Evolutionary conservation across 2,329 filamentous ascomycete species (phyloP).

Genomic region (Bipolaris victoriae): DNA sequence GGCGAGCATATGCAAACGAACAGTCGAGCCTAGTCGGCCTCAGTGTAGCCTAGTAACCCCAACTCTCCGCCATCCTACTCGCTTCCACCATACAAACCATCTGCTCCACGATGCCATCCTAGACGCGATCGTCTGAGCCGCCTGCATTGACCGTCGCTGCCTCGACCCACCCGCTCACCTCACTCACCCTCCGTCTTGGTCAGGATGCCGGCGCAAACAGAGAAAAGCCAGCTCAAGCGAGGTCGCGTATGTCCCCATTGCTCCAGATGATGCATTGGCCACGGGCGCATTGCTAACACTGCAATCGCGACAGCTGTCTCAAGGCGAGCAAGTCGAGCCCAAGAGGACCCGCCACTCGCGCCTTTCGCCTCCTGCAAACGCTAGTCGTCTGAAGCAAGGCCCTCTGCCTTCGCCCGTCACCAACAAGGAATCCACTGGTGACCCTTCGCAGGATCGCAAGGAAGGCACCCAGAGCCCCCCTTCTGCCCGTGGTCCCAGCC

Average conservation of each 20-base stretch:
- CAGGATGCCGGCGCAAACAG: conserved; percentile 63
- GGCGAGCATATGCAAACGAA: conserved; percentile 26
- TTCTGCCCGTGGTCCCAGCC: conserved; percentile 39
- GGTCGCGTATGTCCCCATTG: conserved; percentile 65
- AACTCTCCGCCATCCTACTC: conserved; percentile 18
- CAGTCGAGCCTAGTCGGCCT: conserved; percentile 17
- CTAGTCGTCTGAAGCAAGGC: conserved; percentile 53
- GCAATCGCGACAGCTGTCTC: conserved; percentile 63
- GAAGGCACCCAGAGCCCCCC: conserved; percentile 75
- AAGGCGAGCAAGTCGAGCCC: conserved; percentile 67
- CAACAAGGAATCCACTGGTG: conserved; percentile 64
- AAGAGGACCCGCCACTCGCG: conserved; percentile 87
- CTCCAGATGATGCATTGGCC: neutral
- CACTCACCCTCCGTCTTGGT: neutral
- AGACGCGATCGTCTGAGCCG: conserved; percentile 22
- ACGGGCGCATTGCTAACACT: conserved; percentile 22
- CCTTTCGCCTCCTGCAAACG: conserved; percentile 57
- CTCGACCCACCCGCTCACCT: conserved; percentile 20
- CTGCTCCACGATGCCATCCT: conserved; percentile 26
- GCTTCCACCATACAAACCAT: conserved; percentile 12
- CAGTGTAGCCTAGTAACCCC: conserved; percentile 22
- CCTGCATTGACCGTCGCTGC: conserved; percentile 29
- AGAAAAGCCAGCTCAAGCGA: conserved; percentile 87
- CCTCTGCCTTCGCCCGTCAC: conserved; percentile 85
- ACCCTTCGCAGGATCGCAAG: conserved; percentile 65